phyloP scores from a whole-genome alignment of 2,329 filamentous ascomycete species.

The Colletotrichum tropicale region DNA sequence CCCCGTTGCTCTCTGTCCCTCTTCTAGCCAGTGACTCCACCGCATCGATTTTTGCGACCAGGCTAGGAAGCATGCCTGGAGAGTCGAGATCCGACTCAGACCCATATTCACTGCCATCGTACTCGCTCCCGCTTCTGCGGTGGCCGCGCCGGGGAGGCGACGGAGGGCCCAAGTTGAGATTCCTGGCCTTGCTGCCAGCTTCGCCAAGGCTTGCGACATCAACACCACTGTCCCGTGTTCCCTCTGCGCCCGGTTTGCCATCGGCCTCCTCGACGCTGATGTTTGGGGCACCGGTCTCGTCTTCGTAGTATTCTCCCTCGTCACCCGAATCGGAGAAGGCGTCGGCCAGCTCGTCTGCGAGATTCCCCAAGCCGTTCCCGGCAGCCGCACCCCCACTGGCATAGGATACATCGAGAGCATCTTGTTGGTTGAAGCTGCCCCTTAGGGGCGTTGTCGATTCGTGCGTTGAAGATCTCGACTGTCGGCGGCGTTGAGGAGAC shows the following conservation, averaged over 20 bases:
- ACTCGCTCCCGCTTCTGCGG: constrained; percentile 60
- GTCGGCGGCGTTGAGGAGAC: constrained; percentile 51
- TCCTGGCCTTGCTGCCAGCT: constrained; percentile 33
- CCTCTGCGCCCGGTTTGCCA: constrained; percentile 29
- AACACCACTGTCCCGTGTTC: constrained; percentile 44
- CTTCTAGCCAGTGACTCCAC: constrained; percentile 73
- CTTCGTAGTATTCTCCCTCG: constrained; percentile 56
- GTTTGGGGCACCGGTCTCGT: constrained; percentile 9
- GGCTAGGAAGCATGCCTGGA: constrained; percentile 68
- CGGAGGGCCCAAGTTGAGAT: constrained; percentile 49
- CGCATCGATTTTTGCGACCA: constrained; percentile 74
- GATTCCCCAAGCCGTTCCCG: constrained; percentile 71
- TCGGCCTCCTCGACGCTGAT: constrained; percentile 29
- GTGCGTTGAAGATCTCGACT: constrained; percentile 56
- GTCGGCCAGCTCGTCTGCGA: constrained; percentile 82
- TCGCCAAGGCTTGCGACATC: constrained; percentile 35
- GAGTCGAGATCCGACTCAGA: constrained; percentile 74
- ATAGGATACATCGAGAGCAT: constrained; percentile 50
- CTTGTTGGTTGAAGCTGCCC: constrained; percentile 53
- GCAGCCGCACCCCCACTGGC: constrained; percentile 46
- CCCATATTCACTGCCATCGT: constrained; percentile 78
- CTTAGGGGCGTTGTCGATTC: constrained; percentile 54
- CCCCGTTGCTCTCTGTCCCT: constrained; percentile 69
- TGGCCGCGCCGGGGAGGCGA: constrained; percentile 49
- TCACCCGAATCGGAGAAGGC: constrained; percentile 71